phyloP scores from a whole-genome alignment of 2,329 filamentous ascomycete species.

The Fusarium penzigii region DNA sequence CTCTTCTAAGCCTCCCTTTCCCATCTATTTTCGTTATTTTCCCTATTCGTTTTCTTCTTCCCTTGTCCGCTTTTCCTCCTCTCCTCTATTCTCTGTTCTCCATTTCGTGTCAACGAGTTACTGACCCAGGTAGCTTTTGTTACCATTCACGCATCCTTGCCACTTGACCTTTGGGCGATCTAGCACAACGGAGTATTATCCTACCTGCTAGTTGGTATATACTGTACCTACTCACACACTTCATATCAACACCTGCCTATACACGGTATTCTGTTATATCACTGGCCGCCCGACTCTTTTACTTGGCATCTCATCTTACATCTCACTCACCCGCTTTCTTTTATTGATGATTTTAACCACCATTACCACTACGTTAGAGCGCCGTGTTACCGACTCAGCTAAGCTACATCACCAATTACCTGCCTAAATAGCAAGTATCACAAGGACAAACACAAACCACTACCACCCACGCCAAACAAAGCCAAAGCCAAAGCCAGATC shows the following conservation, averaged over 20 bases:
- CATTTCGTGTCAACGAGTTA: neutral
- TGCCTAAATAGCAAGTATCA: neutral
- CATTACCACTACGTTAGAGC: neutral
- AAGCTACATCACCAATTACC: neutral
- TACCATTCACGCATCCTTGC: neutral
- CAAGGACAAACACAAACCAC: neutral
- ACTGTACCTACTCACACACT: no score
- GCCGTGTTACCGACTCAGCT: neutral
- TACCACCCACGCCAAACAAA: neutral
- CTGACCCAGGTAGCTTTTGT: no score
- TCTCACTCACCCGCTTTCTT: neutral
- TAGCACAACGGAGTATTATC: no score
- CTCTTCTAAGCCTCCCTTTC: neutral
- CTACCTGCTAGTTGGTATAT: no score
- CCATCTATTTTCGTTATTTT: no score
- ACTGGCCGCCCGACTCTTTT: no score
- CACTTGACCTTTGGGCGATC: neutral
- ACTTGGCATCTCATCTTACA: neutral
- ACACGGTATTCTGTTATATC: no score
- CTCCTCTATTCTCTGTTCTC: neutral
- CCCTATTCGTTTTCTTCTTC: no score
- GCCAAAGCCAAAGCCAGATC: no score
- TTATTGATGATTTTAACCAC: neutral
- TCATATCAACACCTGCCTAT: no score
- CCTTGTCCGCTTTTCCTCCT: neutral